These are phyloP conservation scores for Aspergillus mulundensis DNA, from an alignment of 495 filamentous ascomycete species.

Conservation along the genomic window DNA sequence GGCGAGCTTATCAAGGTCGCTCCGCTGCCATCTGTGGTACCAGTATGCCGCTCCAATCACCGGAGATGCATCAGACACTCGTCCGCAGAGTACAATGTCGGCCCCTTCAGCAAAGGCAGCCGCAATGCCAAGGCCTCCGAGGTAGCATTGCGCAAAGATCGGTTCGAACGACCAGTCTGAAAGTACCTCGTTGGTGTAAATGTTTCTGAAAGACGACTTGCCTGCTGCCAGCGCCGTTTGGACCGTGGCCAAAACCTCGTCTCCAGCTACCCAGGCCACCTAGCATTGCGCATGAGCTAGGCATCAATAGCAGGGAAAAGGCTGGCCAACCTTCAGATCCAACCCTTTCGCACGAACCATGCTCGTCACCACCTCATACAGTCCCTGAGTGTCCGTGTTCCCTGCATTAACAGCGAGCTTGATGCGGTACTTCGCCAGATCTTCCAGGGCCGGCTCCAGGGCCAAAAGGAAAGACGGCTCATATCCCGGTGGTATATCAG, in stretches of 20 bases:
- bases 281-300: not conserved
- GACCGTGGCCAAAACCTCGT: constrained; percentile 48
- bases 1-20: constrained; percentile 46
- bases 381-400: constrained; percentile 44
- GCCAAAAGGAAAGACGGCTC: constrained; percentile 52
- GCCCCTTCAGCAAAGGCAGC: constrained; percentile 47
- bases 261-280: constrained; percentile 50
- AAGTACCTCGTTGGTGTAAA: constrained; percentile 48
- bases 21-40: constrained; percentile 44
- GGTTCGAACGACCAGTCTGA: constrained; percentile 50
- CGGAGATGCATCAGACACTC: constrained; percentile 52
- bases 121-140: constrained; percentile 49
- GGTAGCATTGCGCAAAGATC: constrained; percentile 51
- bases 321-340: constrained; percentile 35
- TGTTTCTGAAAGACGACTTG: constrained; percentile 42
- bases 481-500: constrained; percentile 33
- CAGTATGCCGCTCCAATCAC: constrained; percentile 50
- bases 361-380: constrained; percentile 42
- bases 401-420: constrained; percentile 59
- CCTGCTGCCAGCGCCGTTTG: constrained; percentile 32
- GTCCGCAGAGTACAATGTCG: constrained; percentile 56
- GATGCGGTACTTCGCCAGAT: constrained; percentile 49
- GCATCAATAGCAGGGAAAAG: not conserved
- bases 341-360: constrained; percentile 42
- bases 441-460: constrained; percentile 46